Percentiles rank a stretch among this genome's conserved stretches.
phyloP scores from a whole-genome alignment of 345 rosid species.

The Noccaea caerulescens region DNA sequence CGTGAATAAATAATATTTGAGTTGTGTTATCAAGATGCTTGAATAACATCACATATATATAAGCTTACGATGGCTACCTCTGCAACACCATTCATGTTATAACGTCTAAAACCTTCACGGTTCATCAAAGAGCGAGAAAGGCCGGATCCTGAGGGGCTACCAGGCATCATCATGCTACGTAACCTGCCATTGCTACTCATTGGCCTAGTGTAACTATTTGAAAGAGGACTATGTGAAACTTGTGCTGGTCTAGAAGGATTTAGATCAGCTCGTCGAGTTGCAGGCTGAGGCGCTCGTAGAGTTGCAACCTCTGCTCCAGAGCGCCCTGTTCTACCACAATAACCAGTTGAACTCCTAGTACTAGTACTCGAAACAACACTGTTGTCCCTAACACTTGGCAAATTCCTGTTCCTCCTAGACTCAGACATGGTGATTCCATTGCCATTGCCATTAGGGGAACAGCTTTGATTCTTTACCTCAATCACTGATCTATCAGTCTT shows the following conservation, averaged over 20 bases:
- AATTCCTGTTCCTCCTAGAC: constrained; percentile 63
- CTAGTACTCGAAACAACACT: constrained; percentile 61
- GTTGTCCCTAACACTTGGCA: constrained; percentile 56
- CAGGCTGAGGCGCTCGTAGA: constrained; percentile 52
- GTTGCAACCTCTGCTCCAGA: constrained; percentile 45
- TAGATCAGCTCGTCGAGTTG: constrained; percentile 42
- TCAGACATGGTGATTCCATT: constrained; percentile 61
- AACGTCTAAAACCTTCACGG: constrained; percentile 60
- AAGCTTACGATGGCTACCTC: constrained; percentile 59
- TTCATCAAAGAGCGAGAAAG: constrained; percentile 50
- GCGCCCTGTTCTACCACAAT: constrained; percentile 53
- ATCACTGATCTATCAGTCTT: constrained; percentile 51
- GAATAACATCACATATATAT: constrained; percentile 12
- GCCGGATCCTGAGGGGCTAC: constrained; percentile 58
- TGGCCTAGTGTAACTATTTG: constrained; percentile 39
- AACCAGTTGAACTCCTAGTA: constrained; percentile 57
- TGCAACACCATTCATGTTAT: constrained; percentile 81
- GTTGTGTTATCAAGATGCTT: constrained; percentile 5
- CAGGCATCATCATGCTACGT: constrained; percentile 50
- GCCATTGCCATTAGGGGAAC: constrained; percentile 23
- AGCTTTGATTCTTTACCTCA: constrained; percentile 45
- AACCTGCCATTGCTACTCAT: constrained; percentile 43
- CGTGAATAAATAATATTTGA: not conserved
- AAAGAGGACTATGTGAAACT: constrained; percentile 41
- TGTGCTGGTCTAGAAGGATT: constrained; percentile 48